Evolutionary conservation across 805 yeast genomes (phyloP), one percentile per base, ranked within the genome.

Genomic region (Candida sakaeoensis): DNA sequence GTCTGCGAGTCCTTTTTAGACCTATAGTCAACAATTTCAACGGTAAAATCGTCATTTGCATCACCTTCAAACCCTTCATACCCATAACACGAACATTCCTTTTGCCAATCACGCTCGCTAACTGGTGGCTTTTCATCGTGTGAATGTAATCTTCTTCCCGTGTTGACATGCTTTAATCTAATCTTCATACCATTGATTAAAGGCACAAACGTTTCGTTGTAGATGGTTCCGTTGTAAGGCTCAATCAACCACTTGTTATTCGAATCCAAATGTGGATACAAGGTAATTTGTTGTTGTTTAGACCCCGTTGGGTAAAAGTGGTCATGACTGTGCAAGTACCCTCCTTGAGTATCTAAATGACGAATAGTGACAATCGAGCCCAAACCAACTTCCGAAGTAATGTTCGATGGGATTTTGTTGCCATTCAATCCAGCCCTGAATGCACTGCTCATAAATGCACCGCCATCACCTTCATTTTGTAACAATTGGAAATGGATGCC

Each of bases 121-220:
- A 84, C 87, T 13, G 91, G 86, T 18, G 90, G 80, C 60, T 85
- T 81, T 52, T 82, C 82, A 57, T 85, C 93, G 56, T 85, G 95
- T 7, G 93, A 80, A 61, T 85, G 95, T 55, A 85, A 71, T 70
- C 93, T 77, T 56, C 85, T 65, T 37, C 71, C 68, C 17, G 89
- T 74, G 36, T 57, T 51, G 9, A 63, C 55, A 58, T 85, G 95
- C 48, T 60, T 63, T 55, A 85, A 72, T 68, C 90, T 75, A 51
- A 85, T 75, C 58, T 82, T 82, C 46, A 81, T 77, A 41, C 86
- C 87, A 57, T 84, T 79, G 9, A 68, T 66, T 46, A 85, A 67
- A 32, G 82, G 83, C 42, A 70, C 75, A 54, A 85, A 85, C 23
- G 70, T 61, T 21, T 75, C 64, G 34, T 82, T 76, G 15, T 77